A percentile compares a stretch with the other conserved stretches of the same genome.
These are phyloP conservation scores for Aureobasidium sp. DNA, from an alignment of 2,329 filamentous ascomycete species.

Conservation along the genomic window DNA sequence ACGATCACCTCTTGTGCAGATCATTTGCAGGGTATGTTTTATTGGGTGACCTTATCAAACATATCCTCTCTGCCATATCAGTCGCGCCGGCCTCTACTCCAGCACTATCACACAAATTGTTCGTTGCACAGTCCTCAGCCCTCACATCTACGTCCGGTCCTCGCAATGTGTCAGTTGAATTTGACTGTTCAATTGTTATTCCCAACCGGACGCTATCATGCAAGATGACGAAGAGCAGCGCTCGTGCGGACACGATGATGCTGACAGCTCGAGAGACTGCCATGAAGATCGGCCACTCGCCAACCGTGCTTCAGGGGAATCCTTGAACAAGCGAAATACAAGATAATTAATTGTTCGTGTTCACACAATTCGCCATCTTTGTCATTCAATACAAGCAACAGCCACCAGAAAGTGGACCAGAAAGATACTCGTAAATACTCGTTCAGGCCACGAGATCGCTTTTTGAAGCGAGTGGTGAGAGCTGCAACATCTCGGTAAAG, in stretches of 20 bases:
- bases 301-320: background rate
- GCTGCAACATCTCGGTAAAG: background rate
- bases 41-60: background rate
- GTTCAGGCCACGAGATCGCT: background rate
- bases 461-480: background rate
- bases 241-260: slow-evolving; percentile 4
- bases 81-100: background rate
- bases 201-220: background rate
- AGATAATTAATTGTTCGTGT: background rate
- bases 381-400: background rate
- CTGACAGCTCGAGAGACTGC: background rate
- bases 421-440: background rate
- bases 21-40: background rate
- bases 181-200: background rate
- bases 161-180: background rate
- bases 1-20: background rate
- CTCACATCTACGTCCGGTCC: background rate
- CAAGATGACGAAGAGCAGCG: background rate
- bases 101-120: background rate
- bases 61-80: background rate
- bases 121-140: background rate
- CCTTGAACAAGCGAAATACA: background rate
- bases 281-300: background rate
- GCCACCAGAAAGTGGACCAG: background rate
- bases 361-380: background rate